A percentile compares a stretch with the other conserved stretches of the same genome.
These are phyloP conservation scores for Amphirosellinia nigrospora DNA, from an alignment of 495 filamentous ascomycete species.

Conservation along the genomic window DNA sequence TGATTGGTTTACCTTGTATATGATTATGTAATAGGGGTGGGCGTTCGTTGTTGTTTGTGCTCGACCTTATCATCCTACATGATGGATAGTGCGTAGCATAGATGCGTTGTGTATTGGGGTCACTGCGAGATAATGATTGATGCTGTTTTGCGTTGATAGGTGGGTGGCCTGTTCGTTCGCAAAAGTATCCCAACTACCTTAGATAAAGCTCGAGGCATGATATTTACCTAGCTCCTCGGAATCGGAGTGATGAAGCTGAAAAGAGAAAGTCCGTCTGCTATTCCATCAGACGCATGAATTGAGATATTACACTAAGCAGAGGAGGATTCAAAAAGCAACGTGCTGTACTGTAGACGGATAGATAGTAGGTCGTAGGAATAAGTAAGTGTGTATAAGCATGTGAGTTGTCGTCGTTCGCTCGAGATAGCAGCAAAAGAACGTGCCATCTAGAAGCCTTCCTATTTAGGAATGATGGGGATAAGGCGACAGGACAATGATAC, in stretches of 20 bases:
- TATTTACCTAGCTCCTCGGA: background rate
- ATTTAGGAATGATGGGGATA: slow-evolving; percentile 3
- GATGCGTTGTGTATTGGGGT: background rate
- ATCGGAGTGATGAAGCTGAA: background rate
- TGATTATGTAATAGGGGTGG: background rate
- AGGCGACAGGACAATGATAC: background rate
- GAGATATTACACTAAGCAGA: background rate
- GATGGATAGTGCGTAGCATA: background rate
- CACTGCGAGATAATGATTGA: background rate
- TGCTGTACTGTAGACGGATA: background rate
- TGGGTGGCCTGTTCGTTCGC: background rate
- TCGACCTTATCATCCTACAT: background rate
- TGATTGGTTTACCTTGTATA: background rate
- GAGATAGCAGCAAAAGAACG: slow-evolving; percentile 16
- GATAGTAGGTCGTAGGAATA: background rate
- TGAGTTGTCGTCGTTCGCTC: background rate
- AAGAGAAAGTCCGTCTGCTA: background rate
- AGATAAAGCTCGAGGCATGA: background rate
- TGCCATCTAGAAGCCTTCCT: slow-evolving; percentile 22
- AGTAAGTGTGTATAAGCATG: background rate
- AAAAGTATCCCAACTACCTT: background rate
- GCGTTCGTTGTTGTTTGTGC: background rate
- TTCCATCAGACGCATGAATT: background rate
- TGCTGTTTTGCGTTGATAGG: background rate
- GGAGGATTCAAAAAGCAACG: background rate